Base-by-base conservation (phyloP, 108 stramenopile species). In the Stephanodiscus minutulus region DNA sequence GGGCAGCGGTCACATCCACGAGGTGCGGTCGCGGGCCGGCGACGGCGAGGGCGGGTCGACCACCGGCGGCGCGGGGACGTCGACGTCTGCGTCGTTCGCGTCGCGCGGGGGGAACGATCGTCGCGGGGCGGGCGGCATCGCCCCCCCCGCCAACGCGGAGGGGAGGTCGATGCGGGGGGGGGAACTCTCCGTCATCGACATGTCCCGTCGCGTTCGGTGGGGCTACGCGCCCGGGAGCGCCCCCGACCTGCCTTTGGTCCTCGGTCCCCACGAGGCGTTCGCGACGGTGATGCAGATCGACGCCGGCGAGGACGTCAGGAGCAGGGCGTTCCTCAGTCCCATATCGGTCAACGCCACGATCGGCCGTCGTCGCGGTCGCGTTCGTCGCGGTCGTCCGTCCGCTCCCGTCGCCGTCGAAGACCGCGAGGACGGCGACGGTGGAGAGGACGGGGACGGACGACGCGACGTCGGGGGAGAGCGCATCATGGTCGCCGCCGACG, bases 161-260 rank as follows among this genome's bases (percentile, higher is more conserved):
- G 76, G 76, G 47, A 79, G 56, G 62, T 72, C 64, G 50, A 83
- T 78, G 41, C 73, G 57, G 28, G 83, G 84, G 11, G 84, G 84
- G 41, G 70, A 87, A 47, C 68, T 64, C 56, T 87, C 46, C 64
- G 65, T 80, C 44, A 79, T 83, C n/a, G 88, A 93, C 60, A 94
- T 91, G 90, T 88, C 85, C 18, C 79, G 82, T 47, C 73, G 68
- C 61, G 86, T 87, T 9, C 85, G 86, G 60, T 94, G 93, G 93
- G 85, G 89, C 22, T 94, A 82, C 71, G 83, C 66, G 35, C 77
- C 84, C 11, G 73, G 86, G 47, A 82, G 87, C 4, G 86, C 87
- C 24, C 83, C 87, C 7, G 73, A 84, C 39, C 73, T 94, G 29
- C 93, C 93, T 1, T 52, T 88, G 46, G 77, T 79, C 7, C 59